Base-by-base conservation (phyloP, 257 asterid species). In the Nicotiana obtusifolia region DNA sequence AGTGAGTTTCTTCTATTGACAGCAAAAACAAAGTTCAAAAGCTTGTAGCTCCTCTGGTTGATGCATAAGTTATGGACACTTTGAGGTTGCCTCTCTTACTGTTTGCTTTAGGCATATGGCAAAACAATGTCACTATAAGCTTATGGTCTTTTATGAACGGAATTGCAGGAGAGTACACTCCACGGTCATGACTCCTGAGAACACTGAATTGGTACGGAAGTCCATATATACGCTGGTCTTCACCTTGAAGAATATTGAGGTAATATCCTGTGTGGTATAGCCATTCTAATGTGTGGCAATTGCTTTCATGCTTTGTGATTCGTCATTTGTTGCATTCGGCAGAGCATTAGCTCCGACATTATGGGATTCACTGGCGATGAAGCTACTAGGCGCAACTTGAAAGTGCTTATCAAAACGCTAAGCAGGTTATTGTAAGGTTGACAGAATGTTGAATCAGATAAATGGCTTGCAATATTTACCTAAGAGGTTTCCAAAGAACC, bases 171-270 rank as follows among this genome's bases (percentile, higher is more conserved):
- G 82, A 90, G 93, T 91, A 83, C 97, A 93, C 57, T 92, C 93
- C 10, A 81, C 97, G 19, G 88, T 96, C 44, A 81, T 93, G 96
- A 93, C 98, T 82, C 97, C 98, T 4, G 98, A 96, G 85, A 96
- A 93, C 91, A 92, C 93, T 5, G 97, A 96, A 81, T 77, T 94
- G 67, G 90, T 96, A 76, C 97, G 92, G 85, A 96, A 96, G 89
- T 96, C 97, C 31, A 88, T 96, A n/a, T 87, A 92, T 83, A 87
- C 94, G 49, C 94, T 93, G 83, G 87, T 95, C 81, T 95, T 92
- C 93, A 93, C 99, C 28, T 87, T 93, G 90, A 95, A 93, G 91
- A 95, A 95, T 85, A 81, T 95, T 49, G 99, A 95, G 94, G 99
- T 94, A 86, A 73, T 68, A 84, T 65, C 75, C 35, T 86, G 64